Conservation (phyloP, 768 basidiomycete species). For the Chalciporus chontae region DNA sequence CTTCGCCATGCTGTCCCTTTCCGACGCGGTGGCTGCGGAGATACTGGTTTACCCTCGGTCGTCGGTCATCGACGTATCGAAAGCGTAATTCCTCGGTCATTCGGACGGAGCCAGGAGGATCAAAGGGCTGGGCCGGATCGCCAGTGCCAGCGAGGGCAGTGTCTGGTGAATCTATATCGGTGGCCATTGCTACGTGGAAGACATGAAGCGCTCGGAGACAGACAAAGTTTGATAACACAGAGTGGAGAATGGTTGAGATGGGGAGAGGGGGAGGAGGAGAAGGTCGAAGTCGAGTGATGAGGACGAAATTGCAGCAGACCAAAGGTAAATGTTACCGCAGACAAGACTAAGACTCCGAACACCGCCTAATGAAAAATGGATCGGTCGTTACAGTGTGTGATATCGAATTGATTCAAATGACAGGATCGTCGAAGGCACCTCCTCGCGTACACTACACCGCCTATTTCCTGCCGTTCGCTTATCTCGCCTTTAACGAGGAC, state of each 20-base stretch:
- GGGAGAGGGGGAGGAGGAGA: slow-evolving; percentile 18
- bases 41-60: slow-evolving; percentile 80
- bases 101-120: slow-evolving; percentile 43
- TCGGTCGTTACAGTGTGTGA: slow-evolving; percentile 3
- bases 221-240: slow-evolving; percentile 9
- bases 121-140: slow-evolving; percentile 34
- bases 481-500: slow-evolving; percentile 26
- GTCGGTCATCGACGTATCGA: slow-evolving; percentile 38
- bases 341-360: slow-evolving; percentile 23
- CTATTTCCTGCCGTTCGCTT: slow-evolving; percentile 15
- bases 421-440: slow-evolving; percentile 9
- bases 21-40: slow-evolving; percentile 73
- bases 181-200: slow-evolving; percentile 23
- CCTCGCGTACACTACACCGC: slow-evolving; percentile 13
- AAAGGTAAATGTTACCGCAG: not conserved
- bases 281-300: slow-evolving; percentile 14
- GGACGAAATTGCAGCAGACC: not conserved
- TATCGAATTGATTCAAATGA: not conserved
- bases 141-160: slow-evolving; percentile 38
- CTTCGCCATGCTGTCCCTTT: slow-evolving; percentile 87
- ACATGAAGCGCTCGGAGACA: slow-evolving; percentile 23
- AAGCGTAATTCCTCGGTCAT: slow-evolving; percentile 46
- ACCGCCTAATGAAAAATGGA: slow-evolving; percentile 25
- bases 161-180: slow-evolving; percentile 23
- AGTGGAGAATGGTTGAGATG: slow-evolving; percentile 21